phyloP scores from a whole-genome alignment of 352 stramenopile genomes.

The Pythium folliculosum region DNA sequence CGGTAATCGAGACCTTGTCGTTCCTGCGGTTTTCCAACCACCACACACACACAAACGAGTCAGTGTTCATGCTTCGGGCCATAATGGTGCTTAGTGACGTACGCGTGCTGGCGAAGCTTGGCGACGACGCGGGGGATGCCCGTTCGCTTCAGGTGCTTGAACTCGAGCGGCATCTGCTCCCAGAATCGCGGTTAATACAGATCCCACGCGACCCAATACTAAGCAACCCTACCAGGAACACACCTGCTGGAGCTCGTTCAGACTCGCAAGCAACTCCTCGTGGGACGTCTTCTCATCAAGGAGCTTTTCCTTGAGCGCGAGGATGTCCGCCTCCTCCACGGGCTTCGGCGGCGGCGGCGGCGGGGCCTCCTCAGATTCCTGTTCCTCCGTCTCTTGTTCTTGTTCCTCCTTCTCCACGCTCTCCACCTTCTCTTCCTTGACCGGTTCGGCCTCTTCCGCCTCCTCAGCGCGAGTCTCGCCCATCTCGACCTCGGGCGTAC shows the following conservation, averaged over 20 bases:
- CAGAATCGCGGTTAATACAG: not conserved
- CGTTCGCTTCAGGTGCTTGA: constrained; percentile 68
- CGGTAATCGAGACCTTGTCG: constrained; percentile 73
- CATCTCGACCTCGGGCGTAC: not conserved
- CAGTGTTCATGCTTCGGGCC: not conserved
- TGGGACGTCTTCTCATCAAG: constrained; percentile 50
- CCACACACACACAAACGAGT: constrained; percentile 1
- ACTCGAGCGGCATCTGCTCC: constrained; percentile 50
- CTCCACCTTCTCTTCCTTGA: not conserved
- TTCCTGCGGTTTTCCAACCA: constrained; percentile 42
- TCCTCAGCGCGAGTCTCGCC: not conserved
- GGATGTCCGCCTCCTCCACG: constrained; percentile 56
- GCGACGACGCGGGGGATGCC: constrained; percentile 64
- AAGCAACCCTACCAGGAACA: not conserved
- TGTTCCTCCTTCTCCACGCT: not conserved
- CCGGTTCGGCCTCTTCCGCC: constrained; percentile 2
- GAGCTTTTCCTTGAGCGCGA: constrained; percentile 62
- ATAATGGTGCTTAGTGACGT: constrained; percentile 20
- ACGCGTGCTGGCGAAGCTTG: constrained; percentile 74
- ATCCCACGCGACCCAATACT: no score
- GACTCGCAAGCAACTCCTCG: constrained; percentile 62
- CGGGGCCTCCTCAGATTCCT: not conserved
- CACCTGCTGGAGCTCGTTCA: constrained; percentile 51
- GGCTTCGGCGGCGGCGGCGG: constrained; percentile 34
- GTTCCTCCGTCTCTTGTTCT: constrained; percentile 28